phyloP scores from a whole-genome alignment of 139 green algal species.

The Coelastrella sp. region DNA sequence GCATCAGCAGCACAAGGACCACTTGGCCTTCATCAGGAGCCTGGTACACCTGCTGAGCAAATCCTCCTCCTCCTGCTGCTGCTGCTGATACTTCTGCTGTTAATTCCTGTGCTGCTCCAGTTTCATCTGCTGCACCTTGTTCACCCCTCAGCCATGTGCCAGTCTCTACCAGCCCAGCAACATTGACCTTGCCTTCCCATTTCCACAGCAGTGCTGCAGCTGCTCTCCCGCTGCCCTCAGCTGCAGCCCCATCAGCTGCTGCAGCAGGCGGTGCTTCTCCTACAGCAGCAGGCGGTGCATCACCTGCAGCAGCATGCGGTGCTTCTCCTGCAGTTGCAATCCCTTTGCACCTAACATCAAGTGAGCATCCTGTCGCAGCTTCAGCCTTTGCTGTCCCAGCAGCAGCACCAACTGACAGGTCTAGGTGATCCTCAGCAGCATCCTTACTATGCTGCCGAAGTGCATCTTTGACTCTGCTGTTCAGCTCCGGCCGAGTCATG shows the following conservation, averaged over 20 bases:
- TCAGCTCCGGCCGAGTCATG: neutral
- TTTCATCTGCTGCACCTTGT: neutral
- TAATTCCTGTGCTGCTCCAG: too few species aligned
- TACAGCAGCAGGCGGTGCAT: neutral
- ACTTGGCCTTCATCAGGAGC: neutral
- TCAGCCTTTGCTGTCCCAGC: neutral
- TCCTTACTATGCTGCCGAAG: neutral
- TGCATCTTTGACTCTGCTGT: neutral
- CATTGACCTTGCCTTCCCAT: neutral
- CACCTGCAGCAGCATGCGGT: too few species aligned
- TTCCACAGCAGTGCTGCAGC: neutral
- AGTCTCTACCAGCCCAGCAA: slow-evolving; percentile 4
- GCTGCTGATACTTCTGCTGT: too few species aligned
- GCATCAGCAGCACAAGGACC: slow-evolving; percentile 9
- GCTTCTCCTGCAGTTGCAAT: neutral
- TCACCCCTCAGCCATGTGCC: neutral
- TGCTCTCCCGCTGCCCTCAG: neutral
- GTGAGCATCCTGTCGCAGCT: neutral
- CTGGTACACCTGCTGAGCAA: neutral
- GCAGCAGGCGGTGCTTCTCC: too few species aligned
- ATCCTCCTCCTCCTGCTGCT: too few species aligned
- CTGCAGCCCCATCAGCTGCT: neutral
- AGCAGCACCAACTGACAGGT: neutral
- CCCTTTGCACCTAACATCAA: too few species aligned
- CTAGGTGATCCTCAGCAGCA: neutral